Conservation (phyloP, 208 protist genomes). For the Trypanosomatidae sp. region DNA sequence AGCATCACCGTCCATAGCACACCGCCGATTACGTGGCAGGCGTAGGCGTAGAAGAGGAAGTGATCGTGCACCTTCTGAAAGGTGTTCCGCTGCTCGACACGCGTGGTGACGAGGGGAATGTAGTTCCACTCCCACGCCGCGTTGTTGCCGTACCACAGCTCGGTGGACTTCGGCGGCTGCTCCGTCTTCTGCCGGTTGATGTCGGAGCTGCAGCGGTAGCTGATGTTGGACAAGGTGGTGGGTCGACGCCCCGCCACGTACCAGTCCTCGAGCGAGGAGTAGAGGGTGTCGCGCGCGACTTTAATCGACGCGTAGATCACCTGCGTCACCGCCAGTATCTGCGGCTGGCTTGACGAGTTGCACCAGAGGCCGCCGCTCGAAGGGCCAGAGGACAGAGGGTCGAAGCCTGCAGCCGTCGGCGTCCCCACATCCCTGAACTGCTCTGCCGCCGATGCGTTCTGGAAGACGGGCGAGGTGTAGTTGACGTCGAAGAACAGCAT, state of each 20-base stretch:
- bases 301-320: constrained; percentile 34
- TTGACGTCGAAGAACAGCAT: constrained; percentile 75
- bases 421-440: constrained; percentile 44
- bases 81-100: constrained; percentile 13
- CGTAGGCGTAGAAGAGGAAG: constrained; percentile 57
- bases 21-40: constrained; percentile 50
- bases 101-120: constrained; percentile 59
- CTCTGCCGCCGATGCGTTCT: constrained; percentile 35
- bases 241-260: constrained; percentile 31
- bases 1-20: constrained; percentile 66
- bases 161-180: constrained; percentile 44
- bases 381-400: constrained; percentile 39
- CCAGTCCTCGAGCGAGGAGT: constrained; percentile 36
- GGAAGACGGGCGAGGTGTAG: constrained; percentile 64
- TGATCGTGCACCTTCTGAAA: constrained; percentile 55
- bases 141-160: constrained; percentile 57
- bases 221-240: constrained; percentile 24
- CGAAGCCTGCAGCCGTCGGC: constrained; percentile 50
- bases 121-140: constrained; percentile 54
- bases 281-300: constrained; percentile 33
- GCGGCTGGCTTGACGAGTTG: constrained; percentile 33
- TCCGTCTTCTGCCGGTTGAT: constrained; percentile 63
- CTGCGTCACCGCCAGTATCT: constrained; percentile 55
- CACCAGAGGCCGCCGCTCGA: constrained; percentile 45
- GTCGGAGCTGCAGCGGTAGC: constrained; percentile 60